Evolutionary conservation across 2,329 filamentous ascomycete species (phyloP).

Genomic region (Geosmithia flava): DNA sequence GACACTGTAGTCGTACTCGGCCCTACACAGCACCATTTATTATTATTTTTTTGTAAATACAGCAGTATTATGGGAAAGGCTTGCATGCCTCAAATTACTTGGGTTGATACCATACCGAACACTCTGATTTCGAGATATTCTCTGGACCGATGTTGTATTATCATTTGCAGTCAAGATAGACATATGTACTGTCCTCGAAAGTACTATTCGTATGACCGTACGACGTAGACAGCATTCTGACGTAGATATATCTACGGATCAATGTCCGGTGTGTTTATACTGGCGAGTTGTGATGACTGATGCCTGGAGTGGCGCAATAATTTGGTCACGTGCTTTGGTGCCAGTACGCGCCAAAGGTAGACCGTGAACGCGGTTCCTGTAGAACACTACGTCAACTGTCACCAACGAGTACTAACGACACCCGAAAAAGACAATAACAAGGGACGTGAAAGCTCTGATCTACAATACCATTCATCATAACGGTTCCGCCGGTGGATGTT

Average conservation of each 20-base stretch:
- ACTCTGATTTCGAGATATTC: no score
- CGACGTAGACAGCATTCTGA: background rate
- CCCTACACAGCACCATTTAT: no score
- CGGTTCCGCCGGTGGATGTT: background rate
- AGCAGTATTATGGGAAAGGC: no score
- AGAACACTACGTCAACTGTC: background rate
- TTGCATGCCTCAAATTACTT: no score
- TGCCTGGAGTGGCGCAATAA: background rate
- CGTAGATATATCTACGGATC: background rate
- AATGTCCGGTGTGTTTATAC: background rate
- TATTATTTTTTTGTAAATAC: no score
- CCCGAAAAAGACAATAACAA: background rate
- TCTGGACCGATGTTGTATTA: no score
- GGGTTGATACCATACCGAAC: no score
- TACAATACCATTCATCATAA: no score
- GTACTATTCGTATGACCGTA: background rate
- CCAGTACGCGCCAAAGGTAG: background rate
- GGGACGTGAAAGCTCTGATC: no score
- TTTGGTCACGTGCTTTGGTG: conserved; percentile 3
- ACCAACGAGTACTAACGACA: background rate
- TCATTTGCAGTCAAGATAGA: no score
- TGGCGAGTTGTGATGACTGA: background rate
- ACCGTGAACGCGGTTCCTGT: conserved; percentile 2
- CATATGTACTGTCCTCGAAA: no score
- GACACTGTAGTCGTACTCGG: no score